A percentile compares a stretch with the other conserved stretches of the same genome.
Conservation (phyloP, 345 rosid species). For the Ceriops tagal region DNA sequence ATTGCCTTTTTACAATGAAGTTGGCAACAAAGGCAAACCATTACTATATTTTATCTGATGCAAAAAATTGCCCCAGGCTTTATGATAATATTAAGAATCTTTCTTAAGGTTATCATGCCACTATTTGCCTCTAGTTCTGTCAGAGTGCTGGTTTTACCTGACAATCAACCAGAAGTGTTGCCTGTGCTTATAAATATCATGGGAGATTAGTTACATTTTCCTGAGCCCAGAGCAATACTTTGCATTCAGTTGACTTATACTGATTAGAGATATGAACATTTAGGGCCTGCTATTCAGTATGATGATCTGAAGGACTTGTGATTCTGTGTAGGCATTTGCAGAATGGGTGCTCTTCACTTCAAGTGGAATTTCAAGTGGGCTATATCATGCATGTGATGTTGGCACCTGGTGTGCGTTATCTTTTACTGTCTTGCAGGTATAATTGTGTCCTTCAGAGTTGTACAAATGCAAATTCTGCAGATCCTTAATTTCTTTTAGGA, state of each 20-base stretch:
- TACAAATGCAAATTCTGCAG: neutral
- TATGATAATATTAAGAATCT: neutral
- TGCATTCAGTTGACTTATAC: slow-evolving; percentile 8
- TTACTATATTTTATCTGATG: too few species aligned
- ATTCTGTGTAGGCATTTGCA: slow-evolving; percentile 65
- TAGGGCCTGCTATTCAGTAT: neutral
- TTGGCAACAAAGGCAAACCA: neutral
- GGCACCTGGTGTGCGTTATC: slow-evolving; percentile 87
- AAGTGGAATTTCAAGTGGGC: slow-evolving; percentile 88
- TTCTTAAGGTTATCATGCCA: slow-evolving; percentile 6
- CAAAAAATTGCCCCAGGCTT: neutral
- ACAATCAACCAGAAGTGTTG: neutral
- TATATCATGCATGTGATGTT: slow-evolving; percentile 96
- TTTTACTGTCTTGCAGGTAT: slow-evolving; percentile 77
- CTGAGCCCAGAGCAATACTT: neutral
- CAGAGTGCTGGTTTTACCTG: neutral
- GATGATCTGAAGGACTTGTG: slow-evolving; percentile 4
- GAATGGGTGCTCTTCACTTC: slow-evolving; percentile 93
- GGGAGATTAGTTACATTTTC: neutral
- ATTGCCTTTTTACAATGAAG: too few species aligned
- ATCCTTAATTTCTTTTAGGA: neutral
- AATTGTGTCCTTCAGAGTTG: neutral
- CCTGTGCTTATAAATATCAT: neutral
- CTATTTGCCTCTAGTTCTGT: slow-evolving; percentile 2
- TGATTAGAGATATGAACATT: neutral